Conservation (phyloP, 2,329 filamentous ascomycete genomes). For the Didymella exigua region DNA sequence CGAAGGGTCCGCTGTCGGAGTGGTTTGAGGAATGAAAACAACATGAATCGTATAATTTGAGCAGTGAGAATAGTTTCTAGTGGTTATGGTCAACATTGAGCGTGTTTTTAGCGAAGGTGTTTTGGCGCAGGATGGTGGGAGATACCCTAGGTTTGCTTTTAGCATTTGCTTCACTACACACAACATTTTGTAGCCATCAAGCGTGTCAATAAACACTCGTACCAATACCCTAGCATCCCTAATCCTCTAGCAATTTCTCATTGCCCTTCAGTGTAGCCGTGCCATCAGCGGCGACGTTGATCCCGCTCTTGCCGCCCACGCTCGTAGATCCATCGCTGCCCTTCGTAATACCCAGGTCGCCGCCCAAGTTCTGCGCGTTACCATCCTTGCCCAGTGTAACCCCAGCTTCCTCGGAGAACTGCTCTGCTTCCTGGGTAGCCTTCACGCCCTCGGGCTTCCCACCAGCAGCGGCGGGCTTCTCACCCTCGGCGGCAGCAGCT, state of each 20-base stretch:
- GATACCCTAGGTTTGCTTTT: background rate
- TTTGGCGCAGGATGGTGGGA: background rate
- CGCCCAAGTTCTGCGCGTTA: conserved; percentile 37
- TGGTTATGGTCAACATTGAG: background rate
- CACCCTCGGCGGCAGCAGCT: conserved; percentile 19
- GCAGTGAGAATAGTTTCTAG: background rate
- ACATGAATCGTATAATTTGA: too few relatives aligned
- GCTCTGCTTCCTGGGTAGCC: conserved; percentile 39
- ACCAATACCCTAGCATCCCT: background rate
- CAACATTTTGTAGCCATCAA: background rate
- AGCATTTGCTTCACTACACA: background rate
- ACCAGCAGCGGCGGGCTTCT: conserved; percentile 25
- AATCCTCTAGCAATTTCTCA: background rate
- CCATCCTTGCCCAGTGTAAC: conserved; percentile 34
- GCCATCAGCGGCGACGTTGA: conserved; percentile 37
- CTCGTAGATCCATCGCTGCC: conserved; percentile 40
- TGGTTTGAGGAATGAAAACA: background rate
- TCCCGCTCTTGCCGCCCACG: conserved; percentile 39
- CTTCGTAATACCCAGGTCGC: conserved; percentile 42
- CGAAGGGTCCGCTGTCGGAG: background rate
- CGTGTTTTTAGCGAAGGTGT: background rate
- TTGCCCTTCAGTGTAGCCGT: conserved; percentile 26
- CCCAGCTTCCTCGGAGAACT: conserved; percentile 37
- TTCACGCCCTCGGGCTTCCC: conserved; percentile 33
- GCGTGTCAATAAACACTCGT: background rate